phyloP scores from a whole-genome alignment of 371 early-diverging fungal genomes.

The Blakeslea trispora region DNA sequence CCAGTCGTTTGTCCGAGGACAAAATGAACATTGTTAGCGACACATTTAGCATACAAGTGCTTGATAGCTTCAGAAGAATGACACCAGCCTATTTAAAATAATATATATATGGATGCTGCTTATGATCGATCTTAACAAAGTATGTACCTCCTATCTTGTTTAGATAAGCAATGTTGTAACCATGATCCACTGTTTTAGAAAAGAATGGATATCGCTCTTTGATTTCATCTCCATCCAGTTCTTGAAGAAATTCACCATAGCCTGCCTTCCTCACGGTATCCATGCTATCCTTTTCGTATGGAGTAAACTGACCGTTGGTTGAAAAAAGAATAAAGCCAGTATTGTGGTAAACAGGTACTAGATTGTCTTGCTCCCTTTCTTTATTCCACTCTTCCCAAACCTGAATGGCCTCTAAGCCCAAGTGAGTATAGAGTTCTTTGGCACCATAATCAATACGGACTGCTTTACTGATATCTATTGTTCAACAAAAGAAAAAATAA shows the following conservation, averaged over 20 bases:
- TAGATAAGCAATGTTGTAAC: slow-evolving; percentile 32
- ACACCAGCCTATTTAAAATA: slow-evolving; percentile 37
- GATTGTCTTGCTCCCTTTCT: slow-evolving; percentile 31
- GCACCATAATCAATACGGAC: slow-evolving; percentile 54
- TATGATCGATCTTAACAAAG: background rate
- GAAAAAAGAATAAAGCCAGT: slow-evolving; percentile 47
- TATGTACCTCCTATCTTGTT: slow-evolving; percentile 40
- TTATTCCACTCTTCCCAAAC: slow-evolving; percentile 56
- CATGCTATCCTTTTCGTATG: slow-evolving; percentile 34
- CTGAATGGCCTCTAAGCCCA: slow-evolving; percentile 45
- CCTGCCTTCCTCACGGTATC: slow-evolving; percentile 42
- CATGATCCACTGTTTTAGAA: slow-evolving; percentile 32
- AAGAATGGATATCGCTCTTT: slow-evolving; percentile 35
- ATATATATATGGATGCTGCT: background rate
- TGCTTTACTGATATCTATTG: slow-evolving; percentile 53
- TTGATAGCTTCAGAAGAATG: slow-evolving; percentile 37
- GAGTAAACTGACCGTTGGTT: slow-evolving; percentile 25
- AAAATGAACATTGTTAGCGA: slow-evolving; percentile 39
- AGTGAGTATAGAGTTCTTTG: slow-evolving; percentile 36
- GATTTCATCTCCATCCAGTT: slow-evolving; percentile 25
- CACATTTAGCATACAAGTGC: slow-evolving; percentile 36
- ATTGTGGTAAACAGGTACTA: slow-evolving; percentile 39
- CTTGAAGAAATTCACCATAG: slow-evolving; percentile 37
- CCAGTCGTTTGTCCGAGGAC: slow-evolving; percentile 35
- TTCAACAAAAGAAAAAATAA: no score